Evolutionary conservation across 345 rosid genomes (phyloP).

Genomic region (Ailanthus altissimus): DNA sequence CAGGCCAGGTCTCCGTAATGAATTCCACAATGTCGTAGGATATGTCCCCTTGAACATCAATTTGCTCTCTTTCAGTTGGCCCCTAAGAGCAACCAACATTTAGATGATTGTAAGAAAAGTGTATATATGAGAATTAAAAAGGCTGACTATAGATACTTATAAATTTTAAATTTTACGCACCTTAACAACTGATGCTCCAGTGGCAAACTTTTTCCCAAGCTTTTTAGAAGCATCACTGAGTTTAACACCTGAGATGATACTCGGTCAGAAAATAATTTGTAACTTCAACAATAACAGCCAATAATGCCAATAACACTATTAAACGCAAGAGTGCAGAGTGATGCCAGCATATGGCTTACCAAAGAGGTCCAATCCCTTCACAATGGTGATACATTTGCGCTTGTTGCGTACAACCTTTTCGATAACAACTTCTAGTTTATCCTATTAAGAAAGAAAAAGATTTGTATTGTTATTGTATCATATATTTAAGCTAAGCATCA

Average conservation of each 20-base stretch:
- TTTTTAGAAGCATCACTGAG: conserved; percentile 92
- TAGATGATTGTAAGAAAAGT: conserved; percentile 6
- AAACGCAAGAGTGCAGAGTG: conserved; percentile 4
- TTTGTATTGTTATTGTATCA: background rate
- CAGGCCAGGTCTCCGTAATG: conserved; percentile 87
- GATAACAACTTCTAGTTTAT: conserved; percentile 82
- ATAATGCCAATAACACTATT: background rate
- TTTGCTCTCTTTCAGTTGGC: conserved; percentile 96
- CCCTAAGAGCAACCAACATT: conserved; percentile 50
- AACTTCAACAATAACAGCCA: background rate
- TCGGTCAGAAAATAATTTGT: conserved; percentile 16
- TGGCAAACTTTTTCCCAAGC: conserved; percentile 96
- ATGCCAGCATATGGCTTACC: conserved; percentile 50
- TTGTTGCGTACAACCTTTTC: conserved; percentile 91
- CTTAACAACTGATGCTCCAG: conserved; percentile 98
- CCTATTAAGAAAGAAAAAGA: conserved; percentile 42
- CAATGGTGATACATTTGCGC: conserved; percentile 89
- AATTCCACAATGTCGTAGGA: conserved; percentile 80
- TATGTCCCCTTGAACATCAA: conserved; percentile 98
- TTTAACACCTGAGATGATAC: conserved; percentile 65
- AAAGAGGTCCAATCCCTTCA: conserved; percentile 91
- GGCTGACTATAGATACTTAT: conserved; percentile 1
- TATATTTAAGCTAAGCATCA: background rate
- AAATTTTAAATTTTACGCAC: conserved; percentile 35
- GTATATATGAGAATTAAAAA: conserved; percentile 10